phyloP scores from a whole-genome alignment of 768 basidiomycete genomes.

The Boletus eberwhitei region DNA sequence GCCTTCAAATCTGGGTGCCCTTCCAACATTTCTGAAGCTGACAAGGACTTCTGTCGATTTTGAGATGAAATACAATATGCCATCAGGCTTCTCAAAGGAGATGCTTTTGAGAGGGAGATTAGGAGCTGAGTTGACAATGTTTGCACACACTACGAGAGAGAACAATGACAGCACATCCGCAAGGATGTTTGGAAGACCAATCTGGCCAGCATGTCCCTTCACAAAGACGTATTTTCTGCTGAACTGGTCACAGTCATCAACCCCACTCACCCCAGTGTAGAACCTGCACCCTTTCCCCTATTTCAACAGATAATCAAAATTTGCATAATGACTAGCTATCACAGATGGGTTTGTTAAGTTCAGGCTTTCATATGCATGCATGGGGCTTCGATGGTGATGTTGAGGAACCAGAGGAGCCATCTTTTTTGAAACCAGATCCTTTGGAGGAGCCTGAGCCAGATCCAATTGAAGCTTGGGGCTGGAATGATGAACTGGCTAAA shows the following conservation, averaged over 20 bases:
- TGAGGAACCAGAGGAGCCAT: conserved; percentile 20
- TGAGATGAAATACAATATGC: conserved; percentile 59
- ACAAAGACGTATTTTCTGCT: conserved; percentile 25
- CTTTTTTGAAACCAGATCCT: conserved; percentile 17
- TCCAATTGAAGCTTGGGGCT: conserved; percentile 70
- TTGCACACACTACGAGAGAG: conserved; percentile 81
- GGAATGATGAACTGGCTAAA: conserved; percentile 48
- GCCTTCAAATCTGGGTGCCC: conserved; percentile 56
- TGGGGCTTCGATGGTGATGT: conserved; percentile 55
- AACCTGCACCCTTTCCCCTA: not conserved
- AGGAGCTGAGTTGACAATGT: conserved; percentile 65
- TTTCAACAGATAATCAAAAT: conserved; percentile 42
- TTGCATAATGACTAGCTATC: conserved; percentile 38
- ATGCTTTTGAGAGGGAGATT: conserved; percentile 49
- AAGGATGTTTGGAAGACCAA: conserved; percentile 54
- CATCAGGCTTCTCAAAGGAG: conserved; percentile 46
- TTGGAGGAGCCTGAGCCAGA: conserved; percentile 33
- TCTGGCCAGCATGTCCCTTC: conserved; percentile 23
- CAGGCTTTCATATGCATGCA: conserved; percentile 30
- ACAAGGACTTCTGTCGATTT: conserved; percentile 57
- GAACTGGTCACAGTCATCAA: conserved; percentile 12
- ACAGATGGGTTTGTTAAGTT: conserved; percentile 23
- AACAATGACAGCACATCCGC: conserved; percentile 61
- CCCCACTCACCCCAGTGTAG: not conserved
- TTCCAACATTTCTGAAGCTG: conserved; percentile 61